A percentile compares a stretch with the other conserved stretches of the same genome.
These are phyloP conservation scores for Rhytidiadelphus loreus DNA, from an alignment of 225 moss, liverwort and hornwort species.

Conservation along the genomic window DNA sequence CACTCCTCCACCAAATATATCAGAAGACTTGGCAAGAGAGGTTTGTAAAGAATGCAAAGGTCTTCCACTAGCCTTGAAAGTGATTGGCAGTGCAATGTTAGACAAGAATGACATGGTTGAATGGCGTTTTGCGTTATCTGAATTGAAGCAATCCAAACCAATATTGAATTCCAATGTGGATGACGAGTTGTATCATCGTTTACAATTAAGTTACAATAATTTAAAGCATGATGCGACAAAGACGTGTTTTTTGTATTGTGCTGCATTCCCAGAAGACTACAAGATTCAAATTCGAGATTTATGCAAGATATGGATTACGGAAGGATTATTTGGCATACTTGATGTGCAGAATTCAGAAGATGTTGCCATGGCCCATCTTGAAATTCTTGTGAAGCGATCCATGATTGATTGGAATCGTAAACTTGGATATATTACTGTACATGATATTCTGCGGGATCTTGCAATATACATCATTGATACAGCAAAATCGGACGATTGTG, in stretches of 20 bases:
- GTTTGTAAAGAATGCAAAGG: neutral
- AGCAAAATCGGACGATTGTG: neutral
- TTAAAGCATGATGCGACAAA: neutral
- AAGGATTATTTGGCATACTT: neutral
- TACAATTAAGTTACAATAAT: neutral
- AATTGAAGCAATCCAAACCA: neutral
- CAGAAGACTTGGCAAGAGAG: neutral
- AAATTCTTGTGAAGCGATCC: neutral
- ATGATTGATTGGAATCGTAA: neutral
- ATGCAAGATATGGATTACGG: neutral
- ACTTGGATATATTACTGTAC: neutral
- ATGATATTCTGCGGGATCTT: neutral
- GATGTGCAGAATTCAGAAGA: neutral
- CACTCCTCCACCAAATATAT: neutral
- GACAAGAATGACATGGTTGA: neutral
- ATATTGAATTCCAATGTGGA: neutral
- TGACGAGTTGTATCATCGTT: neutral
- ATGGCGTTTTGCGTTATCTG: neutral
- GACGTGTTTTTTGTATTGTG: neutral
- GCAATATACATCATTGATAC: neutral
- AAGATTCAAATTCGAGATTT: neutral
- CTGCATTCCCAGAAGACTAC: neutral
- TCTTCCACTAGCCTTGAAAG: neutral
- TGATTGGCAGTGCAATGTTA: neutral
- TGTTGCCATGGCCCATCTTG: neutral